These are phyloP conservation scores for Exophiala dermatitidis DNA, from an alignment of 2,329 filamentous ascomycete species.

Conservation along the genomic window DNA sequence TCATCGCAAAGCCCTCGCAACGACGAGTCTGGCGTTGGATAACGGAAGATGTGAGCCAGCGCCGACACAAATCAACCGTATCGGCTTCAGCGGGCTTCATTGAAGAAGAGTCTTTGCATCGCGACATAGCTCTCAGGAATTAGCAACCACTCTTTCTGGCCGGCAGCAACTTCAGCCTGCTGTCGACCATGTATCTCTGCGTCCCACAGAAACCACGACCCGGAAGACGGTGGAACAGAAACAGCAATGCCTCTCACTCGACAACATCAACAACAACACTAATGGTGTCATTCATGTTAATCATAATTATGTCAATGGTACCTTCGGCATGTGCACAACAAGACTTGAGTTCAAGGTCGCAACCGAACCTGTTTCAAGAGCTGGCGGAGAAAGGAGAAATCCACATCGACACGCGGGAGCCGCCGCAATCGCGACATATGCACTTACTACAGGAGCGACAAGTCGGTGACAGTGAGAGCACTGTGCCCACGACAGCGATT, in stretches of 20 bases:
- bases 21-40: background rate
- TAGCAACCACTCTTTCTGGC: background rate
- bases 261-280: background rate
- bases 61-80: background rate
- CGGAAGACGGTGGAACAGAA: slow-evolving; percentile 7
- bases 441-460: slow-evolving; percentile 8
- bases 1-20: background rate
- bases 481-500: slow-evolving; percentile 7
- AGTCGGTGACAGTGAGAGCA: slow-evolving; percentile 2
- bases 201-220: slow-evolving; percentile 27
- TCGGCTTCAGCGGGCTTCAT: background rate
- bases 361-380: slow-evolving; percentile 13
- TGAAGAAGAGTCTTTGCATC: no score
- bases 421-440: slow-evolving; percentile 7
- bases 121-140: no score
- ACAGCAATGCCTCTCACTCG: background rate
- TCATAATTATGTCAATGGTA: slow-evolving; percentile 15
- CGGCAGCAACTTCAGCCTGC: background rate
- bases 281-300: slow-evolving; percentile 13
- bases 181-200: slow-evolving; percentile 1
- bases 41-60: background rate
- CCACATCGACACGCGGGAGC: slow-evolving; percentile 18
- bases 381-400: slow-evolving; percentile 21
- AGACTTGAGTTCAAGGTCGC: slow-evolving; percentile 5
- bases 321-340: slow-evolving; percentile 7